A percentile compares a stretch with the other conserved stretches of the same genome.
Evolutionary conservation across 305 asterid genomes (phyloP).

Genomic region (Coffea humblotiana): DNA sequence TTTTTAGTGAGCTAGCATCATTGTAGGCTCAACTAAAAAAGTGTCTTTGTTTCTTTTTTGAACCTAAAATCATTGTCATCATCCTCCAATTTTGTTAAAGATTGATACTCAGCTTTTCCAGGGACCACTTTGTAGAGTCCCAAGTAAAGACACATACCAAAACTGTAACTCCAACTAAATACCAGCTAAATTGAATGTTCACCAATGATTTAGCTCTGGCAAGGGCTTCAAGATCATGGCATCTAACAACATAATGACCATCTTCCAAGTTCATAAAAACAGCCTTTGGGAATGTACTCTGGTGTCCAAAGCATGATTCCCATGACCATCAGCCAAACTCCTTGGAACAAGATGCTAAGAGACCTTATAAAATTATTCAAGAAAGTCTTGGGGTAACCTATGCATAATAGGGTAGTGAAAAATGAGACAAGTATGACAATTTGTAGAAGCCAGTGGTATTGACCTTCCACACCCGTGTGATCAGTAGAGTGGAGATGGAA

Average conservation of each 20-base stretch:
- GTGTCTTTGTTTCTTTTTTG: conserved; percentile 34
- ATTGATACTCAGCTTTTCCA: conserved; percentile 28
- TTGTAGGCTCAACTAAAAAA: not conserved
- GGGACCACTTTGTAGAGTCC: conserved; percentile 25
- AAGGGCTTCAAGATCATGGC: conserved; percentile 51
- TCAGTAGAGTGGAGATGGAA: conserved; percentile 84
- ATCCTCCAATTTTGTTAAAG: conserved; percentile 27
- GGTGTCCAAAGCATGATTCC: conserved; percentile 90
- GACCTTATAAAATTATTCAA: conserved; percentile 67
- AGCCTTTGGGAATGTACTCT: conserved; percentile 61
- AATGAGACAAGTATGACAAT: conserved; percentile 47
- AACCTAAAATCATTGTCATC: conserved; percentile 48
- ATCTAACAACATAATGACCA: conserved; percentile 61
- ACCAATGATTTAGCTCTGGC: conserved; percentile 62
- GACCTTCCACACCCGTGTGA: conserved; percentile 87
- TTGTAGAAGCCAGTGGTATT: conserved; percentile 83
- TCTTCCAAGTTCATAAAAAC: conserved; percentile 64
- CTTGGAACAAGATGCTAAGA: conserved; percentile 60
- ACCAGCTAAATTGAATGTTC: conserved; percentile 58
- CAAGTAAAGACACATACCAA: conserved; percentile 37
- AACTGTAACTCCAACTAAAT: conserved; percentile 35
- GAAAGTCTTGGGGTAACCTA: conserved; percentile 51
- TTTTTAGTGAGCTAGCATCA: too few species aligned
- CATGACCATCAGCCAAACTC: conserved; percentile 76
- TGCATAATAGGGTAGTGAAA: conserved; percentile 47